These are phyloP conservation scores for Coffea eugenioides DNA, from an alignment of 257 asterid genomes.

Conservation along the genomic window DNA sequence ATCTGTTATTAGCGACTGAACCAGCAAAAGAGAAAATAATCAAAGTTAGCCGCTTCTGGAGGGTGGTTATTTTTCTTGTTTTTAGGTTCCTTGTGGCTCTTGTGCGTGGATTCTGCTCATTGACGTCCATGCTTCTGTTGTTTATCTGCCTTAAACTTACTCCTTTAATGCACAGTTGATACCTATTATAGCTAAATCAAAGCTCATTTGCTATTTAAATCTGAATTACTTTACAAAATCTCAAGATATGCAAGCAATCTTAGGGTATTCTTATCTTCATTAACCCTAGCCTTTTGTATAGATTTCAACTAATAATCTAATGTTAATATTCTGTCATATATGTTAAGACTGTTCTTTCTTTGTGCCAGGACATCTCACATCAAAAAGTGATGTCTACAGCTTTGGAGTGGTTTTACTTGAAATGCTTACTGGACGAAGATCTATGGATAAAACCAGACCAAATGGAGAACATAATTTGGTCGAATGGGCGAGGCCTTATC, in stretches of 20 bases:
- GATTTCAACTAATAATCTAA: neutral
- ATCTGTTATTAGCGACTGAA: neutral
- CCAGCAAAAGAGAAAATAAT: neutral
- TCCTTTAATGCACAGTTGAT: constrained; percentile 36
- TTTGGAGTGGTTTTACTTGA: constrained; percentile 96
- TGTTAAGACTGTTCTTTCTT: neutral
- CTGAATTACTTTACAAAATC: neutral
- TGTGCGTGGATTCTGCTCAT: constrained; percentile 32
- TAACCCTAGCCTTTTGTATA: neutral
- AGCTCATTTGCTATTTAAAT: neutral
- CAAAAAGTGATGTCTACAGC: constrained; percentile 91
- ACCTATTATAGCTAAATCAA: neutral
- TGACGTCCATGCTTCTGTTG: constrained; percentile 54
- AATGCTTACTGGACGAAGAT: constrained; percentile 87
- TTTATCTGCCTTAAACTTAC: neutral
- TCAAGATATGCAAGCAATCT: neutral
- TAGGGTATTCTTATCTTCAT: neutral
- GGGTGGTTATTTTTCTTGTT: neutral
- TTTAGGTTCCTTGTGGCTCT: constrained; percentile 5
- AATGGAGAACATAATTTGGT: constrained; percentile 92
- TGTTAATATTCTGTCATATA: neutral
- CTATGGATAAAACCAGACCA: constrained; percentile 94
- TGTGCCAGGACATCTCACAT: constrained; percentile 85
- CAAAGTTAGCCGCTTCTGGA: neutral
- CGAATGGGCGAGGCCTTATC: constrained; percentile 92